Evolutionary conservation across 2,329 filamentous ascomycete species (phyloP), one percentile per base, ranked within the genome.

Genomic region (Chrysoporthe austroafricana): DNA sequence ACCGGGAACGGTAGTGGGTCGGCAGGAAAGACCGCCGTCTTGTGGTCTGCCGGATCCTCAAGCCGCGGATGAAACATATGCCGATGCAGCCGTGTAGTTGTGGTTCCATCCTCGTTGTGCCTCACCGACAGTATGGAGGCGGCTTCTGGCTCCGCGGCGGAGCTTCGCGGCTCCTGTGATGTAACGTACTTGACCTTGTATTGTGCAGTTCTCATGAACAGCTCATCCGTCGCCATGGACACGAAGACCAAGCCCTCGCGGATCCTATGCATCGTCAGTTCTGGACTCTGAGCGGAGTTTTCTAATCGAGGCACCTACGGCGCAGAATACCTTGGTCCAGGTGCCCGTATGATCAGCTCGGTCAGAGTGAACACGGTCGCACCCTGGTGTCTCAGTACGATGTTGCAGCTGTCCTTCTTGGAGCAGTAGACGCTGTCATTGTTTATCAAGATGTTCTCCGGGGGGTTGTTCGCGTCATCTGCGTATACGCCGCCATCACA

Each of bases 191-290:
- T 87, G 36, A 95, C 90, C 72, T 92, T 88, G 76, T 95, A 95
- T 69, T 89, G 85, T 7, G 91, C 86, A 13, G 93, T 96, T 67
- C 90, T 86, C 26, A 84, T 86, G 56, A 96, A 80, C 1, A 96
- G 81, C 69, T 96, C 90, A 72, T 96, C 89, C 48, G 90, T 87
- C 52, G 89, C 86, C 94, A 97, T 97, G 58, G 92, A 88, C 39
- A 98, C 86, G 75, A 97, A 97, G 0, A 98, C 87, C 85, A 97
- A 90, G 57, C 96, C 95, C 84, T 97, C 92, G 78, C 95, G 90
- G 64, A 97, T 90, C 64, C 92, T 95, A 76, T 66, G 59, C 65
- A 66, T 63, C 70, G 67, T 67, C 64, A 70, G 66, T 66, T 70
- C 39, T 7, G 2, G 3, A 2, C 5, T 26, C 34, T n/a, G 36